These are phyloP conservation scores for Cinchona pubescens DNA, from an alignment of 257 asterid species.

Conservation along the genomic window DNA sequence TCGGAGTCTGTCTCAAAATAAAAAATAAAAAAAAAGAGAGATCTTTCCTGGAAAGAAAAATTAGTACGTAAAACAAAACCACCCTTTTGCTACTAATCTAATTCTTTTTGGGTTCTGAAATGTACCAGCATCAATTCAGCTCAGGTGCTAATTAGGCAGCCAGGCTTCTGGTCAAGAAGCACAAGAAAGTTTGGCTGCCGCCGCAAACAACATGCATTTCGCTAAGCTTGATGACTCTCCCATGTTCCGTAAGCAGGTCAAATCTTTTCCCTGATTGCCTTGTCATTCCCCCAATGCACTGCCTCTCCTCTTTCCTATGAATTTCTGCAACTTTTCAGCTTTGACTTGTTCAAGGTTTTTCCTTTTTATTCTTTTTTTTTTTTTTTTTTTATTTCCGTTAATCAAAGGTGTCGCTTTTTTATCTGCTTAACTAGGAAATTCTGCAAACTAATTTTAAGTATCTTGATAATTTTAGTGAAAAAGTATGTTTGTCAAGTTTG, in stretches of 20 bases:
- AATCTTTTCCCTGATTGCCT: conserved; percentile 6
- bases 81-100: too few species aligned
- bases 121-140: not conserved
- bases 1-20: conserved; percentile 30
- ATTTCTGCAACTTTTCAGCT: not conserved
- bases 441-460: not conserved
- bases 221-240: conserved; percentile 99
- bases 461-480: not conserved
- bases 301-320: not conserved
- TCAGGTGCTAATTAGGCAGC: conserved; percentile 2
- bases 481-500: not conserved
- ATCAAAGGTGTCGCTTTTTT: not conserved
- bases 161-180: too few species aligned
- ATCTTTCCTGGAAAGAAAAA: conserved; percentile 10
- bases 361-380: not conserved
- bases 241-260: conserved; percentile 98
- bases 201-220: conserved; percentile 67
- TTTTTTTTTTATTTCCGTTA: not conserved
- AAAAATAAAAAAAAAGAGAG: conserved; percentile 22
- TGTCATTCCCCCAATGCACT: not conserved
- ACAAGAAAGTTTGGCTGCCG: conserved; percentile 18
- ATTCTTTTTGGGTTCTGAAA: not conserved
- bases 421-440: not conserved
- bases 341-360: not conserved
- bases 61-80: too few species aligned